Evolutionary conservation across 2,329 filamentous ascomycete genomes (phyloP).

Genomic region (Colletotrichum destructivum): DNA sequence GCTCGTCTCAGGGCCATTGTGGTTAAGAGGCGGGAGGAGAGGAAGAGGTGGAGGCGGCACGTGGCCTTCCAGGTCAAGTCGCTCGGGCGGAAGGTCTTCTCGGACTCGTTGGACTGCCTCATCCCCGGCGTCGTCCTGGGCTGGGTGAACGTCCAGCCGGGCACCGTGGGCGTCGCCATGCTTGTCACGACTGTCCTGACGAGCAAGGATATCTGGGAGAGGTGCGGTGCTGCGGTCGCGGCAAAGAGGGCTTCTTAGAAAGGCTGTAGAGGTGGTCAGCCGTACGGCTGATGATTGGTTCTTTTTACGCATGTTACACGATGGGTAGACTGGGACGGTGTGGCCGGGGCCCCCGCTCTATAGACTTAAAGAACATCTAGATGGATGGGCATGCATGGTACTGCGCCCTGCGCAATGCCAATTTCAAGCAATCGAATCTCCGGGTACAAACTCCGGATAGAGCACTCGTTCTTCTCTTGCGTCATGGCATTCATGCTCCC

Average conservation of each 20-base stretch:
- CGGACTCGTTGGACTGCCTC: constrained; percentile 74
- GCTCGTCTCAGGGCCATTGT: constrained; percentile 54
- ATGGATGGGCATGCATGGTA: background rate
- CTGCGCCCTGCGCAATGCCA: constrained; percentile 9
- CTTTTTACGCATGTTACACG: constrained; percentile 36
- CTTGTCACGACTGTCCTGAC: constrained; percentile 74
- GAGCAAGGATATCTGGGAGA: constrained; percentile 73
- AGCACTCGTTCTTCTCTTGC: background rate
- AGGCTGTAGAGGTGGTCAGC: no score
- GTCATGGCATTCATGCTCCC: background rate
- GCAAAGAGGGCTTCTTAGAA: background rate
- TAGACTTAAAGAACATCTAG: background rate
- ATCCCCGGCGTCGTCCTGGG: constrained; percentile 73
- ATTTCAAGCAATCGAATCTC: background rate
- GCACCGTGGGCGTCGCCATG: constrained; percentile 71
- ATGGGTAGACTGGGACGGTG: constrained; percentile 46
- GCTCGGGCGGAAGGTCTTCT: constrained; percentile 64
- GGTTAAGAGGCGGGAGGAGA: constrained; percentile 52
- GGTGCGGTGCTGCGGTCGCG: constrained; percentile 49
- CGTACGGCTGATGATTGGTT: background rate
- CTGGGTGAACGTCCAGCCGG: constrained; percentile 69
- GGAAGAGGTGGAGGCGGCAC: constrained; percentile 50
- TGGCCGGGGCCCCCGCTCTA: background rate
- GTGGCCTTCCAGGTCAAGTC: constrained; percentile 49
- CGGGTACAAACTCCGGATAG: background rate